These are phyloP conservation scores for Cyclotella sp. DNA, from an alignment of 108 stramenopile species.

Conservation along the genomic window DNA sequence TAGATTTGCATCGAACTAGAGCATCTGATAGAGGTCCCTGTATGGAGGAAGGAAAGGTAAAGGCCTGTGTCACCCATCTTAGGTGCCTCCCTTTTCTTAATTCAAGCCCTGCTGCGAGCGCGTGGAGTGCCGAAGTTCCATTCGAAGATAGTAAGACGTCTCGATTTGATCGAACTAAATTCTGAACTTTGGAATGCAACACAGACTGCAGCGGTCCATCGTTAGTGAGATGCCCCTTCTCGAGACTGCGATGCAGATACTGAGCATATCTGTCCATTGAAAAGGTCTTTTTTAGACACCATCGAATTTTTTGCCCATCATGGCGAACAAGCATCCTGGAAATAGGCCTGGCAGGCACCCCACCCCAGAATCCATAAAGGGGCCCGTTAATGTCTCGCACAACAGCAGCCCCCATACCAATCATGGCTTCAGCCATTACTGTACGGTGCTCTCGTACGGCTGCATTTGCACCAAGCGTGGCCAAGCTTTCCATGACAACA, in stretches of 20 bases:
- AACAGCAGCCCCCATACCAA: constrained; percentile 11
- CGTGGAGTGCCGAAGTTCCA: constrained; percentile 14
- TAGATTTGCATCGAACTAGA: background rate
- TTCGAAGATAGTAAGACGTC: background rate
- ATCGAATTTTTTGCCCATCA: background rate
- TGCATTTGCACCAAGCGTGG: constrained; percentile 1
- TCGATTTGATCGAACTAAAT: background rate
- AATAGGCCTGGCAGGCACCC: background rate
- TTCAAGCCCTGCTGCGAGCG: background rate
- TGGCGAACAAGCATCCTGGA: background rate
- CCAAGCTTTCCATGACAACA: background rate
- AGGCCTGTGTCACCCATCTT: constrained; percentile 11
- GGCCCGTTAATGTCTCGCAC: background rate
- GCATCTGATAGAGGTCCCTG: background rate
- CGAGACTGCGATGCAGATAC: background rate
- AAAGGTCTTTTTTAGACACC: constrained; percentile 4
- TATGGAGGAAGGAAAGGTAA: constrained; percentile 11
- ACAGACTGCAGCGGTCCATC: constrained; percentile 16
- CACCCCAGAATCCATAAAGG: background rate
- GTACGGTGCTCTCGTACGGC: background rate
- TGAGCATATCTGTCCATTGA: background rate
- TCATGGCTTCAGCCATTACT: background rate
- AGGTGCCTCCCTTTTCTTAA: background rate
- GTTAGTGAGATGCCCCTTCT: constrained; percentile 5
- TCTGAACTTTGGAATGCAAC: background rate